phyloP scores from a whole-genome alignment of 371 early-diverging fungal genomes.

The Rhizopus sp. region DNA sequence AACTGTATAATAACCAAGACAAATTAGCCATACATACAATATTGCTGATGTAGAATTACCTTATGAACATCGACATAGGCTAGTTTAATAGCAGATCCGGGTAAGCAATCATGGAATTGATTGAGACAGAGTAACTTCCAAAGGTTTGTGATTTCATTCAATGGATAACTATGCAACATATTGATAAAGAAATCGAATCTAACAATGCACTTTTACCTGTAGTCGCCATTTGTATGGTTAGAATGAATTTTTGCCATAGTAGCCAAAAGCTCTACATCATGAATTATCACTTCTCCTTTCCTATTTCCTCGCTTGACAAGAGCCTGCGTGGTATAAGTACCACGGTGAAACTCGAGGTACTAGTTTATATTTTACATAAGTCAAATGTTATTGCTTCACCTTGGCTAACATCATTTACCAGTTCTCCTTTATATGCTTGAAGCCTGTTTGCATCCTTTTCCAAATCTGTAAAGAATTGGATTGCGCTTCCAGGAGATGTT shows the following conservation, averaged over 20 bases:
- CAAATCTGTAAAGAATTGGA: conserved; percentile 78
- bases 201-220: conserved; percentile 9
- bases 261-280: conserved; percentile 81
- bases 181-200: not conserved
- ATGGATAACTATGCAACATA: conserved; percentile 64
- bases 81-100: conserved; percentile 89
- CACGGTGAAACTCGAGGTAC: conserved; percentile 92
- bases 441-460: conserved; percentile 68
- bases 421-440: conserved; percentile 90
- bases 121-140: conserved; percentile 95
- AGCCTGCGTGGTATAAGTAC: conserved; percentile 95
- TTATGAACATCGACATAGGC: conserved; percentile 85
- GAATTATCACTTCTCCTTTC: conserved; percentile 79
- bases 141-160: conserved; percentile 68
- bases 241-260: conserved; percentile 38
- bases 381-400: not conserved
- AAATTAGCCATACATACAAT: conserved; percentile 2
- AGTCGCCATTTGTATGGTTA: conserved; percentile 8
- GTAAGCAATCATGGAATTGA: conserved; percentile 97
- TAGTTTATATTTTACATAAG: conserved; percentile 5
- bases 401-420: conserved; percentile 48
- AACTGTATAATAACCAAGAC: conserved; percentile 20
- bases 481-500: conserved; percentile 75
- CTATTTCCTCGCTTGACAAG: conserved; percentile 85
- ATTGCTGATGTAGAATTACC: conserved; percentile 28